These are phyloP conservation scores for Prunus padus DNA, from an alignment of 306 rosid species.

Conservation along the genomic window DNA sequence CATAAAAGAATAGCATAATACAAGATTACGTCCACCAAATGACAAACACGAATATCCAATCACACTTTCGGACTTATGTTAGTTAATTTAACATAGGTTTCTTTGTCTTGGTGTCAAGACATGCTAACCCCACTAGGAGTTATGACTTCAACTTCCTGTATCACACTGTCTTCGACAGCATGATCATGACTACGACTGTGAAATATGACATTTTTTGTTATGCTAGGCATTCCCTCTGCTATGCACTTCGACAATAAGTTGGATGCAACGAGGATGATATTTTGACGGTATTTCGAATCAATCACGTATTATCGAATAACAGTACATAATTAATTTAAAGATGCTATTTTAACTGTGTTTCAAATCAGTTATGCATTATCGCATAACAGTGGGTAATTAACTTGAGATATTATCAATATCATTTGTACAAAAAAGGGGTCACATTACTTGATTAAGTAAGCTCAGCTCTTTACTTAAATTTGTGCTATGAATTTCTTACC, in stretches of 20 bases:
- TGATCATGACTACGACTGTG: neutral
- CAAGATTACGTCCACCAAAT: conserved; percentile 1
- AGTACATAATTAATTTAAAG: rapidly evolving
- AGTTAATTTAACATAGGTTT: neutral
- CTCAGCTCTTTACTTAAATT: no score
- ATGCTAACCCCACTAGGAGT: neutral
- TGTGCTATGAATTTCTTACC: neutral
- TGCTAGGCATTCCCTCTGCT: neutral
- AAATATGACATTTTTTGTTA: neutral
- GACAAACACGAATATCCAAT: conserved; percentile 1
- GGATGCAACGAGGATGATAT: no score
- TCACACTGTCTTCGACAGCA: neutral
- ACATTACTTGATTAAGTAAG: no score
- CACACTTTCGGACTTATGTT: neutral
- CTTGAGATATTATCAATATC: no score
- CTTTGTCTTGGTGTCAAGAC: neutral
- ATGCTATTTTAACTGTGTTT: no score
- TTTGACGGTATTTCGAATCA: no score
- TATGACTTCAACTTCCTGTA: neutral
- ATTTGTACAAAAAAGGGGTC: no score
- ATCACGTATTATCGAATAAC: no score
- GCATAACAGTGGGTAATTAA: no score
- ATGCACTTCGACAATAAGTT: no score
- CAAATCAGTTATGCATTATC: no score
- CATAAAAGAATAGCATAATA: neutral